A percentile compares a stretch with the other conserved stretches of the same genome.
These are phyloP conservation scores for Plasmodium vinckei DNA, from an alignment of 169 alveolate species.

Conservation along the genomic window DNA sequence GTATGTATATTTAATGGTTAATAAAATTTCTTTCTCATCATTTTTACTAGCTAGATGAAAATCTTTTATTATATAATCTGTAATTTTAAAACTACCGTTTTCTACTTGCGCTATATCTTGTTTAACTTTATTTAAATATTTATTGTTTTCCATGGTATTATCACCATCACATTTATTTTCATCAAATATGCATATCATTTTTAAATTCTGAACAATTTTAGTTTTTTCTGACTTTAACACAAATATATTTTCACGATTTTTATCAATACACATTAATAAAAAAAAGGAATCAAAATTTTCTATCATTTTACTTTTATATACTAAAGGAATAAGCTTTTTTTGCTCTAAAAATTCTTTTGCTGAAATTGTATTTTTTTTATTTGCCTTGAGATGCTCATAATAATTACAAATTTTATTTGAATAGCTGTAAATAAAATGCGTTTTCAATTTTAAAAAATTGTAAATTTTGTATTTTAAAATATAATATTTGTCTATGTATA, in stretches of 20 bases:
- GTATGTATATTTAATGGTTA: constrained; percentile 48
- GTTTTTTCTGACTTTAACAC: constrained; percentile 50
- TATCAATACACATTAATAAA: constrained; percentile 61
- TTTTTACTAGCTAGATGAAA: constrained; percentile 32
- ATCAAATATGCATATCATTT: constrained; percentile 67
- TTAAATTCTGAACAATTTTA: constrained; percentile 57
- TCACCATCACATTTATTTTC: neutral
- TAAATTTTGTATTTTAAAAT: constrained; percentile 42
- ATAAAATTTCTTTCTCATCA: constrained; percentile 27
- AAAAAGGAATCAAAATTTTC: constrained; percentile 63
- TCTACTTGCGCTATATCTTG: constrained; percentile 14
- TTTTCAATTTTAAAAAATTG: constrained; percentile 24
- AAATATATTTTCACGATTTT: constrained; percentile 31
- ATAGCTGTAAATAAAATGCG: constrained; percentile 54
- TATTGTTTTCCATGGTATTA: constrained; percentile 28
- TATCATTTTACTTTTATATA: constrained; percentile 33
- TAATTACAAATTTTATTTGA: constrained; percentile 30
- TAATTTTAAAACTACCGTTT: constrained; percentile 11
- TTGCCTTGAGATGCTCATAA: constrained; percentile 43
- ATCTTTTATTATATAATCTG: constrained; percentile 34
- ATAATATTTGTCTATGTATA: constrained; percentile 63
- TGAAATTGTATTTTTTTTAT: constrained; percentile 22
- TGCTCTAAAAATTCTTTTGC: constrained; percentile 52
- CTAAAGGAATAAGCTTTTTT: constrained; percentile 43
- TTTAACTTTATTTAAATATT: constrained; percentile 35